A percentile compares a stretch with the other conserved stretches of the same genome.
Evolutionary conservation across 805 yeast genomes (phyloP).

Genomic region (Tetrapisispora pingtungensis): DNA sequence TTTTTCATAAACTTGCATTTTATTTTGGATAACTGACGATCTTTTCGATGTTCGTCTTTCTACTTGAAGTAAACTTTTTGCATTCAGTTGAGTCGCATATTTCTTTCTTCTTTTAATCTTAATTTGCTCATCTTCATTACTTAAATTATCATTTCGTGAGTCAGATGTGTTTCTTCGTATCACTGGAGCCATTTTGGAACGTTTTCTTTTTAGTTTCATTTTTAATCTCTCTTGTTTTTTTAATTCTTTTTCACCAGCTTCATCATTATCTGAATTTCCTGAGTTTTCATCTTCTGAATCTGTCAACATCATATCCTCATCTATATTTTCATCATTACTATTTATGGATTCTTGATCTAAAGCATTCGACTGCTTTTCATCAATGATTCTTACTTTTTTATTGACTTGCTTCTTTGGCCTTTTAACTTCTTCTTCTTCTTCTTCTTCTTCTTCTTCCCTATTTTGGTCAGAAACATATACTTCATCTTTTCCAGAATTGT

Average conservation of each 20-base stretch:
- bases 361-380: not conserved
- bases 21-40: constrained; percentile 64
- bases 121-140: constrained; percentile 14
- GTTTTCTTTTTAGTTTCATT: constrained; percentile 13
- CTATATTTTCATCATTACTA: constrained; percentile 5
- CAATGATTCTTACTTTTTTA: not conserved
- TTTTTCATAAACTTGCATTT: constrained; percentile 64
- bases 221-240: constrained; percentile 32
- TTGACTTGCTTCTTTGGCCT: too few relatives aligned
- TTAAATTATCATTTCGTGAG: not conserved
- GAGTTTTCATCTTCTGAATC: constrained; percentile 33
- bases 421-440: constrained; percentile 2
- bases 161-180: constrained; percentile 23
- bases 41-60: constrained; percentile 69
- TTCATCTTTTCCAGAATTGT: constrained; percentile 12
- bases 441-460: constrained; percentile 5
- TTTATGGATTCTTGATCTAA: not conserved
- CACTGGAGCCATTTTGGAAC: constrained; percentile 23
- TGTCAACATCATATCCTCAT: constrained; percentile 25
- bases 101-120: constrained; percentile 9
- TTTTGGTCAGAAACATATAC: not conserved
- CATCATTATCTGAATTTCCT: constrained; percentile 49
- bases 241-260: constrained; percentile 59
- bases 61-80: constrained; percentile 42
- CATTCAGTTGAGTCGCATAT: constrained; percentile 31